Conservation (phyloP, 306 rosid species). For the Lupinus albus region DNA sequence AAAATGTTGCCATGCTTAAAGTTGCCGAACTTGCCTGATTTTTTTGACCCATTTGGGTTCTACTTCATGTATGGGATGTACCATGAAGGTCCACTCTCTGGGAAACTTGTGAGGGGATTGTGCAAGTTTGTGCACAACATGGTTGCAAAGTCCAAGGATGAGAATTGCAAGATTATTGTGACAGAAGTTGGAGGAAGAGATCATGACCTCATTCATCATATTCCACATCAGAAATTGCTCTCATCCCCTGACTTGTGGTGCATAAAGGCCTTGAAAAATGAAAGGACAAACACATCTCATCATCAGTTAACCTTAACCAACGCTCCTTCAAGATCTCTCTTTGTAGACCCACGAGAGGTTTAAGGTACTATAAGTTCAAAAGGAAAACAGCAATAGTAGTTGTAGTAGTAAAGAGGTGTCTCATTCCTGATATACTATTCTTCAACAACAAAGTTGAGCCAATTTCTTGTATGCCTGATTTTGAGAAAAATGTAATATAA, state of each 20-base stretch:
- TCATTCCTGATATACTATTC: no score
- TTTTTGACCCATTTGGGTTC: conserved; percentile 80
- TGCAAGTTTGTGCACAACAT: conserved; percentile 77
- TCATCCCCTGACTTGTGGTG: conserved; percentile 91
- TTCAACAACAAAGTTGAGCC: no score
- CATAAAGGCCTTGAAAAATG: conserved; percentile 61
- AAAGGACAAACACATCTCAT: conserved; percentile 33
- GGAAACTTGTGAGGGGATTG: conserved; percentile 64
- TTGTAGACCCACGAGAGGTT: conserved; percentile 90
- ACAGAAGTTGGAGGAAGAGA: conserved; percentile 76
- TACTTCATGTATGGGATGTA: conserved; percentile 83
- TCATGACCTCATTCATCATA: conserved; percentile 52
- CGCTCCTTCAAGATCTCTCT: conserved; percentile 58
- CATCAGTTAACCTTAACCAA: conserved; percentile 50
- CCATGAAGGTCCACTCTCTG: conserved; percentile 71
- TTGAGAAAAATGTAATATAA: no score
- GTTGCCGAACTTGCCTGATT: conserved; percentile 63
- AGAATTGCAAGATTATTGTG: conserved; percentile 68
- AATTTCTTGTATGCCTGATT: no score
- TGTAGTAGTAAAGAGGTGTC: not conserved
- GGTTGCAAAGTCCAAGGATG: conserved; percentile 55
- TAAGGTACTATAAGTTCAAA: conserved; percentile 30
- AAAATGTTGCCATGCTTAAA: conserved; percentile 80
- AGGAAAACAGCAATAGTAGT: not conserved
- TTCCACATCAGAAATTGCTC: conserved; percentile 83